phyloP scores from a whole-genome alignment of 257 asterid genomes.

The Solanum sparsipilum region DNA sequence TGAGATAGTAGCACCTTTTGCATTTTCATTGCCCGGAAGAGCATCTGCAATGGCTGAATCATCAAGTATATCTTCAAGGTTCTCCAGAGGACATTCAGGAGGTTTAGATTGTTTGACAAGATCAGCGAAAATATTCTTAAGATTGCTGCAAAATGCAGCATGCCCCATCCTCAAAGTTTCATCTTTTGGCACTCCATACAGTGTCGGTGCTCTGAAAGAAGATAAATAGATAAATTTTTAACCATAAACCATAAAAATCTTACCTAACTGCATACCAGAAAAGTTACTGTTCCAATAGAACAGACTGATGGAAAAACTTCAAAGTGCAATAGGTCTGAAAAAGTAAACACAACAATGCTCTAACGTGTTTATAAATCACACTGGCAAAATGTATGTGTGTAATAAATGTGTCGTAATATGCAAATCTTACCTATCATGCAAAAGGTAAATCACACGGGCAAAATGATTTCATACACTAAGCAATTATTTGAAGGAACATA shows the following conservation, averaged over 20 bases:
- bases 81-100: conserved; percentile 39
- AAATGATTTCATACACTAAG: not conserved
- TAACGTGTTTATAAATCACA: not conserved
- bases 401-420: not conserved
- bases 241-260: not conserved
- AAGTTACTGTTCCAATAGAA: not conserved
- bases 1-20: not conserved
- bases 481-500: not conserved
- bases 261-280: not conserved
- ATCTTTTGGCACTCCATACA: conserved; percentile 87
- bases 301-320: not conserved
- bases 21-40: not conserved
- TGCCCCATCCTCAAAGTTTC: conserved; percentile 90
- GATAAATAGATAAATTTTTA: not conserved
- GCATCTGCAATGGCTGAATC: conserved; percentile 18
- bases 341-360: not conserved
- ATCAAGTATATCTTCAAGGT: conserved; percentile 27
- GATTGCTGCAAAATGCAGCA: conserved; percentile 68
- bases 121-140: conserved; percentile 77
- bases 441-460: not conserved
- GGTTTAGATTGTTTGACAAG: conserved; percentile 72
- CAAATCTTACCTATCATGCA: not conserved
- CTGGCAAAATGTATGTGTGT: not conserved
- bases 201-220: conserved; percentile 61
- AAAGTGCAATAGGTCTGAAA: not conserved